These are phyloP conservation scores for Hypsizygus marmoreus DNA, from an alignment of 768 basidiomycete genomes.

Conservation along the genomic window DNA sequence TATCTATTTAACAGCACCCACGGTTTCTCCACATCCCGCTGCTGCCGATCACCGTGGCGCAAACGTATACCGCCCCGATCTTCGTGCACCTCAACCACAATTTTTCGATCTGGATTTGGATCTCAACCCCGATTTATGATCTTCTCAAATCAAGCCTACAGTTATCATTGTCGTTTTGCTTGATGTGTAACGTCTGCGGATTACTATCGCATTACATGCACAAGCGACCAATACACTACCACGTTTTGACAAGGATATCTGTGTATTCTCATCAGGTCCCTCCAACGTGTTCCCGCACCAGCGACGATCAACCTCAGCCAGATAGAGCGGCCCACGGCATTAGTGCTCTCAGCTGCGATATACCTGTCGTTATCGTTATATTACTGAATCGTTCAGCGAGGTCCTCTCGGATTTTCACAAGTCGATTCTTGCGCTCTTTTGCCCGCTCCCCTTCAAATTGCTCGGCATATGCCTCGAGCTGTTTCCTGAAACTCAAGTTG, in stretches of 20 bases:
- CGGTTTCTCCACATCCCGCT: constrained; percentile 57
- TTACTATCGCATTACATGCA: no score
- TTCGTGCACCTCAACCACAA: constrained; percentile 58
- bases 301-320: no score
- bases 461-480: constrained; percentile 47
- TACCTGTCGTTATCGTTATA: no score
- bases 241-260: no score
- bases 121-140: constrained; percentile 76
- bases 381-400: constrained; percentile 33
- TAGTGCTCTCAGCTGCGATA: no score
- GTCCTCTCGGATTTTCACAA: constrained; percentile 14
- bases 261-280: no score
- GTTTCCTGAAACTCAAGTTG: constrained; percentile 66
- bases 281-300: no score
- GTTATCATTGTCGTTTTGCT: no score
- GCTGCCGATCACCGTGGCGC: constrained; percentile 51
- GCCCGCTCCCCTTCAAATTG: constrained; percentile 22
- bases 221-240: no score
- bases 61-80: constrained; percentile 74
- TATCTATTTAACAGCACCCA: constrained; percentile 49
- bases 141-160: neutral
- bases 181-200: no score
- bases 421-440: constrained; percentile 9
- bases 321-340: no score
- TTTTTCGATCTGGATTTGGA: constrained; percentile 83